Conservation (phyloP, 129 eudicot species). For the Rutidosis leptorrhynchoides region DNA sequence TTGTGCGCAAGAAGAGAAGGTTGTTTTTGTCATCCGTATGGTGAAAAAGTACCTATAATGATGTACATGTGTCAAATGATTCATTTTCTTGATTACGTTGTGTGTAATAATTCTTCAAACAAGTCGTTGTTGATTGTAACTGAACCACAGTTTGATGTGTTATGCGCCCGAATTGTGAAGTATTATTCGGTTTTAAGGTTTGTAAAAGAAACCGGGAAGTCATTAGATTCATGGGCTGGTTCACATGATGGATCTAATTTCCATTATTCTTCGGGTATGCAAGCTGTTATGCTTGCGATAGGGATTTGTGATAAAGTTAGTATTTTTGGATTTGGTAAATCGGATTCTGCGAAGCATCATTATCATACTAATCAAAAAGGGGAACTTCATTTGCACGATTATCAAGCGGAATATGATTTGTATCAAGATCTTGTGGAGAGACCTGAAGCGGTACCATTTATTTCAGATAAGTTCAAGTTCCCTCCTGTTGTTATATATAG, state of each 20-base stretch:
- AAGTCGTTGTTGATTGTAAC: conserved; percentile 64
- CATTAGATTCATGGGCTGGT: conserved; percentile 50
- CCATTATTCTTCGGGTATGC: conserved; percentile 98
- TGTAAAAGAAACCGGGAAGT: conserved; percentile 40
- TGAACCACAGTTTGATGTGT: conserved; percentile 69
- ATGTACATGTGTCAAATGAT: conserved; percentile 84
- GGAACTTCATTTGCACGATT: conserved; percentile 82
- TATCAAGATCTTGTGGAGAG: conserved; percentile 65
- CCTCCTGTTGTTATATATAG: conserved; percentile 73
- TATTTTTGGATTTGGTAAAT: conserved; percentile 87
- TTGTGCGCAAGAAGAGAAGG: conserved; percentile 70
- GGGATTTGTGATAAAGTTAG: conserved; percentile 79
- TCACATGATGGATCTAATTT: conserved; percentile 67
- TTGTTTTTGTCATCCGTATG: conserved; percentile 89
- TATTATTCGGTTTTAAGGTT: conserved; percentile 66
- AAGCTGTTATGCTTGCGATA: conserved; percentile 85
- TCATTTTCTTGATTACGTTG: conserved; percentile 76
- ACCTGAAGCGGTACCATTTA: conserved; percentile 60
- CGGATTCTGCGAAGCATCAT: conserved; percentile 66
- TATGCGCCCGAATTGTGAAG: too few species aligned
- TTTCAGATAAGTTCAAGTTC: conserved; percentile 70
- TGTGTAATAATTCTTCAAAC: conserved; percentile 64
- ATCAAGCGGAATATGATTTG: conserved; percentile 80
- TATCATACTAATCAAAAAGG: conserved; percentile 84
- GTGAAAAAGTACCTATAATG: conserved; percentile 53